Base-by-base conservation (phyloP, 805 yeast species). In the Ogataea salicorniae region DNA sequence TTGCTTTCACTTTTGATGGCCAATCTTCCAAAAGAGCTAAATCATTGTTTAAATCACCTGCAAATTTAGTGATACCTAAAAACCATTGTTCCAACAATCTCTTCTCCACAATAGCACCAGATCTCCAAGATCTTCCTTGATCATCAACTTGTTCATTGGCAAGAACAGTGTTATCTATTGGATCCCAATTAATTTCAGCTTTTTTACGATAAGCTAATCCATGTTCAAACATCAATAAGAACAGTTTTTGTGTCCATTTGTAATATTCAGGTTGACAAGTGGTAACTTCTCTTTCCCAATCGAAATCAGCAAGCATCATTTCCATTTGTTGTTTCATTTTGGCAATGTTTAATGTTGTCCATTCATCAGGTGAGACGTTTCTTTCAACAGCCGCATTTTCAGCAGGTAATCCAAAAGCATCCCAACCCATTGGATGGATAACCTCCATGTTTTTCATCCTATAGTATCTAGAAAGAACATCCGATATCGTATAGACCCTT, bases 341-440 rank as follows among this genome's bases (percentile, higher is more conserved):
- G 1, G 65, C 68, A n/a, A 94, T 89, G 62, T 94, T 94, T 15
- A 70, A 59, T 38, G 69, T 73, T 0, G 99, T 94, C 99, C 99
- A 94, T 1, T 66, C 75, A 0, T 80, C 77, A 0, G 99, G 97
- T 52, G 80, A 80, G 13, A 88, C 74, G 1, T 81, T 80, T 51
- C 95, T 70, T 63, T 91, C 96, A 31, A 89, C 83, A 0, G 99
- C 99, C 0, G 99, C 99, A 64, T 94, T 94, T 63, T 94, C 99
- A 0, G 99, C 99, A 0, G 99, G 99, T 26, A 94, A 72, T 1
- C 99, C 99, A 73, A 94, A 94, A 0, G 98, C 96, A 71, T 94
- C 99, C 97, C 97, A 94, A 0, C 99, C 99, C 95, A 94, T 91
- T 0, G 98, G 97, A 62, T 94, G 96, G 2, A 92, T 73, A 14